Conservation (phyloP, 306 rosid species). For the Quercus berberidifolia region DNA sequence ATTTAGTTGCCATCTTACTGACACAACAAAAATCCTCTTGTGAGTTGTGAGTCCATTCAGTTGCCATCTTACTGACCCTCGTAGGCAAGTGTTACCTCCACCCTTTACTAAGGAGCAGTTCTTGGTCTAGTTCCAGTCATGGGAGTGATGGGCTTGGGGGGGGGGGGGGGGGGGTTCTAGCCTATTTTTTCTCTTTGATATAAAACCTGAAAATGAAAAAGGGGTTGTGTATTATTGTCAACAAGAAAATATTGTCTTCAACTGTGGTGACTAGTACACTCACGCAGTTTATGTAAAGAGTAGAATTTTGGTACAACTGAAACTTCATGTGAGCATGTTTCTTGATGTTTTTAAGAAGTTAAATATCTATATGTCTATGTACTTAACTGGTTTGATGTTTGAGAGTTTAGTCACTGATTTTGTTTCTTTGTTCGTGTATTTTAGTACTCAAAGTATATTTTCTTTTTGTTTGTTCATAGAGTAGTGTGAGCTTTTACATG, state of each 20-base stretch:
- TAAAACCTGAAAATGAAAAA: background rate
- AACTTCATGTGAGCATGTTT: background rate
- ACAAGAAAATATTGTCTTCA: too few relatives aligned
- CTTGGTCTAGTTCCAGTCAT: background rate
- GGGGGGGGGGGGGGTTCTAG: background rate
- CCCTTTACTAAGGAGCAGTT: background rate
- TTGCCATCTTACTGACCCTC: background rate
- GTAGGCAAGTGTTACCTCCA: background rate
- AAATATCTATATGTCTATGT: background rate
- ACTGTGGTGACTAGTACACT: background rate
- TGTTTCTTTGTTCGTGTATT: background rate
- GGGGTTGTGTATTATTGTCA: too few relatives aligned
- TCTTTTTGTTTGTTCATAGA: slow-evolving; percentile 9
- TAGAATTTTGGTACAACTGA: background rate
- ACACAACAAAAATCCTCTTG: background rate
- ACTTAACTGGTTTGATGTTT: background rate
- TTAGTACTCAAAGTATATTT: background rate
- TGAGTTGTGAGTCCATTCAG: background rate
- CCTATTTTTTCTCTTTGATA: background rate
- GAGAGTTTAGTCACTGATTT: background rate
- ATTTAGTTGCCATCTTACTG: background rate
- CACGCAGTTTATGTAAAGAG: background rate
- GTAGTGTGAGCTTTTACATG: slow-evolving; percentile 11
- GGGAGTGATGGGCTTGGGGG: background rate
- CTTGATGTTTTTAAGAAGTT: background rate